phyloP scores from a whole-genome alignment of 1,284 basidiomycete genomes.

The Pisolithus thermaeus region DNA sequence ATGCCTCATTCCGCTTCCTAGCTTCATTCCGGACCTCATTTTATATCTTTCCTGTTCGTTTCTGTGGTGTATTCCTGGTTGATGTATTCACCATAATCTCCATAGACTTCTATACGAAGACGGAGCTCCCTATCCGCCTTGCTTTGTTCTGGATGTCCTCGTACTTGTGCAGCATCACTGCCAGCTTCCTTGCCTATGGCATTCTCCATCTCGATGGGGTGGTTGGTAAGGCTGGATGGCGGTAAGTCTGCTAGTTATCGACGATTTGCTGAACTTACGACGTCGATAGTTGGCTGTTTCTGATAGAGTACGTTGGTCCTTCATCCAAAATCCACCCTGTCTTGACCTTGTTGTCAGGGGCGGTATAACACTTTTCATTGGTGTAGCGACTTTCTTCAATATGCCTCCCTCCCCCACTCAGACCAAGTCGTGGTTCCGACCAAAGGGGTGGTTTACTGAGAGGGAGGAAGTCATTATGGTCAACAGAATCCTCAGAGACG shows the following conservation, averaged over 20 bases:
- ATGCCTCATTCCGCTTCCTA: constrained; percentile 2
- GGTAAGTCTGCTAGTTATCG: constrained; percentile 29
- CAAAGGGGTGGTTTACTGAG: too few species aligned
- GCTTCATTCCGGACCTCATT: constrained; percentile 58
- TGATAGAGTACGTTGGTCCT: constrained; percentile 18
- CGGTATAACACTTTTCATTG: constrained; percentile 48
- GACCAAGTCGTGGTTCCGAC: constrained; percentile 10
- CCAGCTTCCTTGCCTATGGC: constrained; percentile 61
- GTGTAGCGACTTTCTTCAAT: constrained; percentile 16
- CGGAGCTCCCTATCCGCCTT: constrained; percentile 61
- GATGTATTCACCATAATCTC: background rate
- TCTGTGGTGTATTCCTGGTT: too few species aligned
- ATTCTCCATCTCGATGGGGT: constrained; percentile 43
- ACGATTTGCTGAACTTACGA: background rate
- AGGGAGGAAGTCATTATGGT: too few species aligned
- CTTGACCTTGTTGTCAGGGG: constrained; percentile 30
- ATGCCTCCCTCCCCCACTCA: too few species aligned
- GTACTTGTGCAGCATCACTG: constrained; percentile 41
- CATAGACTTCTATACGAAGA: constrained; percentile 55
- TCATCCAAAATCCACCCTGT: constrained; percentile 6
- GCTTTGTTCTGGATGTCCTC: constrained; percentile 63
- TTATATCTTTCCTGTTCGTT: constrained; percentile 57
- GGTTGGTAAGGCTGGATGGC: constrained; percentile 53
- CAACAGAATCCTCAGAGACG: too few species aligned
- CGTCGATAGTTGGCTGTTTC: constrained; percentile 18